Evolutionary conservation across 2,329 filamentous ascomycete genomes (phyloP).

Genomic region (Ceratocystis diversiconidia): DNA sequence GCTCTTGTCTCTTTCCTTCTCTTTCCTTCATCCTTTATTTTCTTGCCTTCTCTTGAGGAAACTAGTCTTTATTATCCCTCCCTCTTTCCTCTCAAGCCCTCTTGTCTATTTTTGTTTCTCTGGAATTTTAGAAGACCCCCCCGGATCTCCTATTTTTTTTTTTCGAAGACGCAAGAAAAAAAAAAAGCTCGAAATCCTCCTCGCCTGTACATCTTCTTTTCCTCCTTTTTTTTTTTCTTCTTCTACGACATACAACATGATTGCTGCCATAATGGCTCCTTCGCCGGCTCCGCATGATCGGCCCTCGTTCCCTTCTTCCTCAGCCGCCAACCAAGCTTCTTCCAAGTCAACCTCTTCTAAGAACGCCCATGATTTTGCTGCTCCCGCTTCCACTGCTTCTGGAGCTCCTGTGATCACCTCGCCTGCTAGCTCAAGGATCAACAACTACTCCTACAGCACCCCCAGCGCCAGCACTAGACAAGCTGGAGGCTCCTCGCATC

Average conservation of each 20-base stretch:
- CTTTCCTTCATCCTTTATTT: constrained; percentile 9
- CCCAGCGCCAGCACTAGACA: neutral
- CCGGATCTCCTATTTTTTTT: constrained; percentile 1
- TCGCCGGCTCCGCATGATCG: constrained; percentile 54
- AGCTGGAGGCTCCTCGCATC: neutral
- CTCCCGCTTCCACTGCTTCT: constrained; percentile 19
- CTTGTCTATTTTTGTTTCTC: neutral
- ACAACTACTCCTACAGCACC: constrained; percentile 28
- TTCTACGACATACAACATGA: constrained; percentile 36
- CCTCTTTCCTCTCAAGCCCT: constrained; percentile 7
- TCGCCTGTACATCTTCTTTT: constrained; percentile 2
- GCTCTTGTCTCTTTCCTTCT: constrained; percentile 14
- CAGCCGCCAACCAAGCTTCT: neutral
- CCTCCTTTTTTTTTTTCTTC: constrained; percentile 4
- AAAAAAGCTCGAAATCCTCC: neutral
- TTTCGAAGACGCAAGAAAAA: neutral
- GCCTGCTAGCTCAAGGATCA: constrained; percentile 34
- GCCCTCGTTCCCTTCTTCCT: constrained; percentile 35
- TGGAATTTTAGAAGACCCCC: neutral
- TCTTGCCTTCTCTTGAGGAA: constrained; percentile 8
- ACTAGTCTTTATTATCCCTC: neutral
- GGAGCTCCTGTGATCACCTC: constrained; percentile 29
- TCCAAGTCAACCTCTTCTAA: constrained; percentile 23
- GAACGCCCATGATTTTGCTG: constrained; percentile 26
- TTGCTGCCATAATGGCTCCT: constrained; percentile 53